Conservation (phyloP, 2,329 filamentous ascomycete genomes). For the Fusarium tjaetaba region DNA sequence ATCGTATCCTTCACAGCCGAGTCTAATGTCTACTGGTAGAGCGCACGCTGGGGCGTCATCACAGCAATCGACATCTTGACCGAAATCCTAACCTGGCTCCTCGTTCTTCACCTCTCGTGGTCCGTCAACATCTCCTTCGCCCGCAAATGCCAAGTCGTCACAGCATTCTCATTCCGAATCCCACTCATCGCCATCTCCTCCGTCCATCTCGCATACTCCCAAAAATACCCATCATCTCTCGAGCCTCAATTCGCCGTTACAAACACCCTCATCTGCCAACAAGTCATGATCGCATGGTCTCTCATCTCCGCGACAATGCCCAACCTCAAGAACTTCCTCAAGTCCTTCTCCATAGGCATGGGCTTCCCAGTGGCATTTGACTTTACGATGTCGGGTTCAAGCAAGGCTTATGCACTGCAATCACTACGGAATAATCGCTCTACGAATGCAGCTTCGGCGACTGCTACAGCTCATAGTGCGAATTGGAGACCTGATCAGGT, state of each 20-base stretch:
- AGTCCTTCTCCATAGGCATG: constrained; percentile 37
- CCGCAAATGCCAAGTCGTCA: constrained; percentile 28
- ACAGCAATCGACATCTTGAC: constrained; percentile 19
- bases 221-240: neutral
- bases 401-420: constrained; percentile 26
- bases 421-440: constrained; percentile 22
- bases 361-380: constrained; percentile 31
- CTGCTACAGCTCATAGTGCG: constrained; percentile 2
- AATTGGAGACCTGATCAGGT: constrained; percentile 30
- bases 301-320: constrained; percentile 34
- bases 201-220: constrained; percentile 17
- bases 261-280: constrained; percentile 24
- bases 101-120: constrained; percentile 26
- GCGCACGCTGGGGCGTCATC: constrained; percentile 21
- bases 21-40: neutral
- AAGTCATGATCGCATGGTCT: constrained; percentile 34
- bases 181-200: constrained; percentile 33
- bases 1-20: no score
- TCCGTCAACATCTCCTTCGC: constrained; percentile 26
- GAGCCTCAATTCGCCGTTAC: constrained; percentile 35
- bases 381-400: neutral
- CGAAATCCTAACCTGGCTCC: constrained; percentile 21
- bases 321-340: constrained; percentile 36
- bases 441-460: neutral
- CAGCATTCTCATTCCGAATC: constrained; percentile 35